A percentile compares a stretch with the other conserved stretches of the same genome.
These are phyloP conservation scores for Barbarea vulgaris DNA, from an alignment of 345 rosid genomes.

Conservation along the genomic window DNA sequence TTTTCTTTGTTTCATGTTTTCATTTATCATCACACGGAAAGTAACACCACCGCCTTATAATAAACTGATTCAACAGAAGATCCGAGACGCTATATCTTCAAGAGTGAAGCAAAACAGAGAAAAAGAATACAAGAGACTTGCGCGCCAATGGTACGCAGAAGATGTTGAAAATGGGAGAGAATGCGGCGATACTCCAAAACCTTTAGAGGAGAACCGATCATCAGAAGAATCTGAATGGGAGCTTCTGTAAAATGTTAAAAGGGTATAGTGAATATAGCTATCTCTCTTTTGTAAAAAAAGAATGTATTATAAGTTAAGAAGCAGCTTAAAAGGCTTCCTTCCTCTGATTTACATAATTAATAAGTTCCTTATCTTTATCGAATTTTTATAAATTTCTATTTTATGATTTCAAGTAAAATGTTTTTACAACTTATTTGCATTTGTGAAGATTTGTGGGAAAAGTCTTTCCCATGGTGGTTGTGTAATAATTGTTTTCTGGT, in stretches of 20 bases:
- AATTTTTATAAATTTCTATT: not conserved
- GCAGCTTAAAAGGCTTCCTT: conserved; percentile 20
- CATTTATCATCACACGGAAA: not conserved
- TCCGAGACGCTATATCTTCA: conserved; percentile 58
- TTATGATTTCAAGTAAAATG: not conserved
- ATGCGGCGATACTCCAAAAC: conserved; percentile 23
- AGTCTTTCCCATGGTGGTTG: conserved; percentile 30
- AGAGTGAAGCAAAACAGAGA: conserved; percentile 63
- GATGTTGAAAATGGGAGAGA: conserved; percentile 29
- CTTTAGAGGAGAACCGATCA: conserved; percentile 12
- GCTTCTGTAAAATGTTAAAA: conserved; percentile 50
- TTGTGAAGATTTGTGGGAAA: not conserved
- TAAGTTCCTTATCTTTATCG: not conserved
- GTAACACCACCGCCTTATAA: conserved; percentile 1
- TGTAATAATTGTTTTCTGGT: conserved; percentile 39
- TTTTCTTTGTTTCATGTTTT: conserved; percentile 14
- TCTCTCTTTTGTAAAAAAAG: conserved; percentile 19
- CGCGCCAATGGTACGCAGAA: conserved; percentile 44
- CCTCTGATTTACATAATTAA: conserved; percentile 11
- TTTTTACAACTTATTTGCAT: not conserved
- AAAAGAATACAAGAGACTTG: conserved; percentile 66
- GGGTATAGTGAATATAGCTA: not conserved
- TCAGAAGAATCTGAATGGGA: conserved; percentile 76
- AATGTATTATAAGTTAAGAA: conserved; percentile 29
- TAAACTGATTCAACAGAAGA: conserved; percentile 38